phyloP scores from a whole-genome alignment of 768 basidiomycete genomes.

The Serendipita indica region DNA sequence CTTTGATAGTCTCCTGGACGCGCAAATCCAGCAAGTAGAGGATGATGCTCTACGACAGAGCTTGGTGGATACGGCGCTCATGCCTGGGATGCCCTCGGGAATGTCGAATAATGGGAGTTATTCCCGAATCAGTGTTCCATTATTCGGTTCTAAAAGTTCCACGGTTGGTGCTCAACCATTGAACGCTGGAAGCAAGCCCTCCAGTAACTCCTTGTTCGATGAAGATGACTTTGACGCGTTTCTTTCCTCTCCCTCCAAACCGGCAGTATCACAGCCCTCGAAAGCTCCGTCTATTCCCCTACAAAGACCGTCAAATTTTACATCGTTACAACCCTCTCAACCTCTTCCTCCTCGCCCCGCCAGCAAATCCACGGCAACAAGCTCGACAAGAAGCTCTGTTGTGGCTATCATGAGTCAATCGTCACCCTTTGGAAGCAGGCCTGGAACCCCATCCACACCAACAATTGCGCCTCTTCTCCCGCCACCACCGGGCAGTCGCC shows the following conservation, averaged over 20 bases:
- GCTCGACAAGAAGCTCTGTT: background rate
- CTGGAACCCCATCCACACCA: background rate
- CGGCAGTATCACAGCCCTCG: background rate
- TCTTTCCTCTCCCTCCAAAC: background rate
- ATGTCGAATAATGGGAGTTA: background rate
- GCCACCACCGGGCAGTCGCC: background rate
- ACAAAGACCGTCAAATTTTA: background rate
- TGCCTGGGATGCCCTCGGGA: background rate
- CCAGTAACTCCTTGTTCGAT: background rate
- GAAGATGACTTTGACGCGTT: slow-evolving; percentile 7
- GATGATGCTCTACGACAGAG: background rate
- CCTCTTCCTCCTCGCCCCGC: background rate
- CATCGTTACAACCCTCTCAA: background rate
- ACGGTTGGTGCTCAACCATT: background rate
- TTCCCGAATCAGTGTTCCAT: background rate
- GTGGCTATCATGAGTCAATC: slow-evolving; percentile 4
- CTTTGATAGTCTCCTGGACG: slow-evolving; percentile 7
- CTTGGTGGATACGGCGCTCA: background rate
- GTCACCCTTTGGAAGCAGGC: background rate
- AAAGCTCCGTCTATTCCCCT: background rate
- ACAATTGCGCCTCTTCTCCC: slow-evolving; percentile 2
- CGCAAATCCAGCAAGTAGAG: background rate
- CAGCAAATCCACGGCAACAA: background rate
- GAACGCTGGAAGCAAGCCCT: background rate
- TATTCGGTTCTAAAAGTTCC: background rate